A percentile compares a stretch with the other conserved stretches of the same genome.
Conservation (phyloP, 2,329 filamentous ascomycete genomes). For the Aureobasidium subglaciale region DNA sequence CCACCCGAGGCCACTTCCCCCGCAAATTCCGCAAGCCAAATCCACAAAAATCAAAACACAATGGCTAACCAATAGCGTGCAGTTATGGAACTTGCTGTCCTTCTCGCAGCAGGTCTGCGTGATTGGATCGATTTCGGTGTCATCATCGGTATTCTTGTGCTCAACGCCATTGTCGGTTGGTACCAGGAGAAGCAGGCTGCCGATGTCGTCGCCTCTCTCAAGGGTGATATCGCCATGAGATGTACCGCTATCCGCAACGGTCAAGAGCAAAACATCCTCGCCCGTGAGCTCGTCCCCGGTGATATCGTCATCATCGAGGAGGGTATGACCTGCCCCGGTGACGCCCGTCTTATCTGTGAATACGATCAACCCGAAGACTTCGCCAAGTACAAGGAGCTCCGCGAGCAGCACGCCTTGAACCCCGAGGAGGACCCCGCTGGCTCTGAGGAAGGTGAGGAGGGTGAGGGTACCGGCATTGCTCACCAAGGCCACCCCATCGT, state of each 20-base stretch:
- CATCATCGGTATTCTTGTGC: conserved; percentile 66
- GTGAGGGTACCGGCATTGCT: conserved; percentile 52
- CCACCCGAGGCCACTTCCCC: background rate
- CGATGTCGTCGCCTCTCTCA: conserved; percentile 66
- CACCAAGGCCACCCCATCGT: conserved; percentile 60
- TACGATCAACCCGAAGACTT: conserved; percentile 62
- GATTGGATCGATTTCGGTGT: conserved; percentile 75
- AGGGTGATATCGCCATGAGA: conserved; percentile 74
- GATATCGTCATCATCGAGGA: conserved; percentile 70
- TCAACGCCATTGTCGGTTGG: conserved; percentile 72
- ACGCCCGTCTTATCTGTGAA: conserved; percentile 65
- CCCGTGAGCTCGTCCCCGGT: conserved; percentile 67
- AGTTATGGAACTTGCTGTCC: conserved; percentile 72
- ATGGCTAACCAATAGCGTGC: conserved; percentile 18
- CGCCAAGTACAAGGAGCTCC: conserved; percentile 59
- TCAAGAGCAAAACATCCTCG: conserved; percentile 60
- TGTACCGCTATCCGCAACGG: conserved; percentile 62
- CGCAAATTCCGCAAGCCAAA: conserved; percentile 13
- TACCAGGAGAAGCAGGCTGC: conserved; percentile 77
- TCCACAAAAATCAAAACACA: conserved; percentile 11
- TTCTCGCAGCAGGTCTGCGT: conserved; percentile 65
- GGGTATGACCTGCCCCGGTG: conserved; percentile 62
- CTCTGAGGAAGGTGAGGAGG: conserved; percentile 47
- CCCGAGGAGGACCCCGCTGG: conserved; percentile 54
- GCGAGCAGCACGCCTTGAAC: conserved; percentile 44